These are phyloP conservation scores for Cyclocybe cylindracea DNA, from an alignment of 768 basidiomycete species.

Conservation along the genomic window DNA sequence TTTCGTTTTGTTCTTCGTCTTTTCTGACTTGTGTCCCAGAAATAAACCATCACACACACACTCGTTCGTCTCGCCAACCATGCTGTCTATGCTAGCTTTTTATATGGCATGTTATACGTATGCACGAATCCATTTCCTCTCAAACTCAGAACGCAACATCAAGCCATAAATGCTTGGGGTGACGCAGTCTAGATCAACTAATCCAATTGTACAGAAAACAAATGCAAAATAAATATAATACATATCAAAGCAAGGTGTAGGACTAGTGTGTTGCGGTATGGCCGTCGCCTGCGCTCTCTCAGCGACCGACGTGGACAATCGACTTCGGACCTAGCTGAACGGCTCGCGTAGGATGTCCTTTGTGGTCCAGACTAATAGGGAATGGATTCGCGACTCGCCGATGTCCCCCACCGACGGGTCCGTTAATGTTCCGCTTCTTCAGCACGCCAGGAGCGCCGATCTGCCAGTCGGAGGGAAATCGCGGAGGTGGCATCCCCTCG, in stretches of 20 bases:
- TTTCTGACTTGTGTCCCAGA: slow-evolving; percentile 22
- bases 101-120: slow-evolving; percentile 33
- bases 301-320: slow-evolving; percentile 18
- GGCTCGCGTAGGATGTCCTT: slow-evolving; percentile 32
- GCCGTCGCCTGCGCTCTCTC: not conserved
- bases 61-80: slow-evolving; percentile 20
- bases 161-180: not conserved
- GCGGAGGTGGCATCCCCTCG: slow-evolving; percentile 40
- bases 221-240: not conserved
- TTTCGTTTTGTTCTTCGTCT: not conserved
- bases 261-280: not conserved
- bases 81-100: slow-evolving; percentile 30
- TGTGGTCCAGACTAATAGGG: slow-evolving; percentile 38
- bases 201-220: too few species aligned
- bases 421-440: slow-evolving; percentile 22
- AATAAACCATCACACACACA: slow-evolving; percentile 28
- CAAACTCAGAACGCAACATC: slow-evolving; percentile 7
- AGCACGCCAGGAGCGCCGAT: slow-evolving; percentile 17
- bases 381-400: slow-evolving; percentile 24
- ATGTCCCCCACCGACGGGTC: slow-evolving; percentile 8
- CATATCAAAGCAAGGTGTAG: not conserved
- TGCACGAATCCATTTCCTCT: slow-evolving; percentile 24
- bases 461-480: slow-evolving; percentile 40
- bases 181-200: not conserved
- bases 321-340: slow-evolving; percentile 42